phyloP scores from a whole-genome alignment of 1,139 yeast genomes.

The Geotrichum bryndzae region DNA sequence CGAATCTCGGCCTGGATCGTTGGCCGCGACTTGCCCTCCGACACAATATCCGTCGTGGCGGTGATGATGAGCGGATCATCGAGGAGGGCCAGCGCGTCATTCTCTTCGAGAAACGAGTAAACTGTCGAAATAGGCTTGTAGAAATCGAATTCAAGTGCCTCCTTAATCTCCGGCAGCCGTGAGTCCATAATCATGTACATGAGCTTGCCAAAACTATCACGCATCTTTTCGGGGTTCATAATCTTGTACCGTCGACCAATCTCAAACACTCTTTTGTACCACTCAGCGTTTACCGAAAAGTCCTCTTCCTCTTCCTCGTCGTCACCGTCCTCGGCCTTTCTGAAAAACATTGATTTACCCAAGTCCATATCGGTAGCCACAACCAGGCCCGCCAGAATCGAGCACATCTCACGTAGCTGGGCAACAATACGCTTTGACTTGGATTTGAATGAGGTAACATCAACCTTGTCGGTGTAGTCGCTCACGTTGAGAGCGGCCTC shows the following conservation, averaged over 20 bases:
- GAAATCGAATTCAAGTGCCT: slow-evolving; percentile 63
- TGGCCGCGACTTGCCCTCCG: slow-evolving; percentile 48
- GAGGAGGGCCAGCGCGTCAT: slow-evolving; percentile 38
- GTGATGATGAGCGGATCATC: slow-evolving; percentile 51
- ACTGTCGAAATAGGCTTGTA: slow-evolving; percentile 65
- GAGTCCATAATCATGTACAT: slow-evolving; percentile 82
- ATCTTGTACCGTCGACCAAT: slow-evolving; percentile 71
- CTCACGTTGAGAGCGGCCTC: slow-evolving; percentile 71
- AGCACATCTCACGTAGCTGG: slow-evolving; percentile 65
- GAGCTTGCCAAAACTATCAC: slow-evolving; percentile 66
- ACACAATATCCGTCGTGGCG: slow-evolving; percentile 60
- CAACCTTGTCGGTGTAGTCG: slow-evolving; percentile 70
- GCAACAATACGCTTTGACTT: slow-evolving; percentile 61
- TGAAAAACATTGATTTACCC: slow-evolving; percentile 50
- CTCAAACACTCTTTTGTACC: slow-evolving; percentile 64
- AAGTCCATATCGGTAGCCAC: slow-evolving; percentile 64
- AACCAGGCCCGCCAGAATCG: slow-evolving; percentile 65
- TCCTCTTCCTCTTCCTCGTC: slow-evolving; percentile 45
- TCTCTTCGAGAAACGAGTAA: slow-evolving; percentile 39
- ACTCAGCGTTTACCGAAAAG: slow-evolving; percentile 57
- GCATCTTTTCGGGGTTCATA: slow-evolving; percentile 73
- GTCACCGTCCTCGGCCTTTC: slow-evolving; percentile 2
- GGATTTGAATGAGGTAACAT: slow-evolving; percentile 55
- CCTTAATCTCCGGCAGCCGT: slow-evolving; percentile 57
- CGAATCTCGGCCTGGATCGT: slow-evolving; percentile 52